Evolutionary conservation across 495 filamentous ascomycete species (phyloP).

Genomic region (Polyplosphaeria fusca): DNA sequence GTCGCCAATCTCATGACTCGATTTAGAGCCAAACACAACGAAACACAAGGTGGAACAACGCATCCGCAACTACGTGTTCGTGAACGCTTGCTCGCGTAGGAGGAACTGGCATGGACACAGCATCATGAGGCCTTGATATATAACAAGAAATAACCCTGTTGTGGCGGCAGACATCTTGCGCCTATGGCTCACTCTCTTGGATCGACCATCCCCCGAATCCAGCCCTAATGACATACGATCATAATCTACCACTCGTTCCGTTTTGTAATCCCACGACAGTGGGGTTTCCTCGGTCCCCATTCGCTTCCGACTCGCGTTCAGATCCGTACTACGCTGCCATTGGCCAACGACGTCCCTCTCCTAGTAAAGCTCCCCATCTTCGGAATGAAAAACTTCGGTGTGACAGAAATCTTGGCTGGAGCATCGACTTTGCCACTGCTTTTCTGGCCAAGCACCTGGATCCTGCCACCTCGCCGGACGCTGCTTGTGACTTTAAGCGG

Average conservation of each 20-base stretch:
- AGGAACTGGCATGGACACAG: too few relatives aligned
- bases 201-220: background rate
- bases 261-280: slow-evolving; percentile 10
- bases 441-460: slow-evolving; percentile 30
- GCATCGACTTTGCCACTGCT: slow-evolving; percentile 27
- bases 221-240: slow-evolving; percentile 20
- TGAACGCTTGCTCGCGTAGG: too few relatives aligned
- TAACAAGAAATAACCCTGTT: background rate
- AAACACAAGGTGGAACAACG: too few relatives aligned
- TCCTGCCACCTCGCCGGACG: slow-evolving; percentile 5
- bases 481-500: slow-evolving; percentile 5
- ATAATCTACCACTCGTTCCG: background rate
- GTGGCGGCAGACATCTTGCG: background rate
- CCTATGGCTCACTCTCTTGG: slow-evolving; percentile 4
- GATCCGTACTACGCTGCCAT: slow-evolving; percentile 6
- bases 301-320: slow-evolving; percentile 2
- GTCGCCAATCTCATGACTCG: too few relatives aligned
- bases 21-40: too few relatives aligned
- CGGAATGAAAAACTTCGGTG: slow-evolving; percentile 11
- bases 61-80: too few relatives aligned
- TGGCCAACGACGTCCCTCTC: background rate
- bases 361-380: background rate
- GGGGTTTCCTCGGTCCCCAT: background rate
- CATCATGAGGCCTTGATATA: slow-evolving; percentile 1
- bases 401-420: slow-evolving; percentile 28